Evolutionary conservation across 306 rosid species (phyloP).

Genomic region (Trifolium dubium): DNA sequence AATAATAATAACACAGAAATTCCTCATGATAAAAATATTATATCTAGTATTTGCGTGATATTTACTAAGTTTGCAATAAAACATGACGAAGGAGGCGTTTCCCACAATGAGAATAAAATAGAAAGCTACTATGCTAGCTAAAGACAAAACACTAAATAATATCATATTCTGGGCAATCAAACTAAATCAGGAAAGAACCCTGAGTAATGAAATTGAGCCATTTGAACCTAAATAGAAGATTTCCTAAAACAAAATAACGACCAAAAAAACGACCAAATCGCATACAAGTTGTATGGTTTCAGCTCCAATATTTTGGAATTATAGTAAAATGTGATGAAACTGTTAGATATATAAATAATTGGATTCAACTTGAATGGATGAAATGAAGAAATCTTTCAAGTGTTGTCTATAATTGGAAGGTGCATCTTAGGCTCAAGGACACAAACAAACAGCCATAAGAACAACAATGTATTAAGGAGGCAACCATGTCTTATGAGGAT

Average conservation of each 20-base stretch:
- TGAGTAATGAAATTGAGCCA: neutral
- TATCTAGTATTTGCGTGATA: neutral
- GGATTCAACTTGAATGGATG: neutral
- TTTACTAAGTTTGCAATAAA: slow-evolving; percentile 12
- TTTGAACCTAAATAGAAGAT: slow-evolving; percentile 6
- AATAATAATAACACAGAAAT: slow-evolving; percentile 37
- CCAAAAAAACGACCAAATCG: neutral
- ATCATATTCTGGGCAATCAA: slow-evolving; percentile 3
- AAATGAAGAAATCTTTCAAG: neutral
- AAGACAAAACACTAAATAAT: slow-evolving; percentile 13
- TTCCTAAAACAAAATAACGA: neutral
- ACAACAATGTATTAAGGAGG: neutral
- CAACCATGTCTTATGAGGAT: slow-evolving; percentile 4
- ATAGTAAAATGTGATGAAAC: neutral
- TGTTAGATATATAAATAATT: neutral
- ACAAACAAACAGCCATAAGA: neutral
- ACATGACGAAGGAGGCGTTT: neutral
- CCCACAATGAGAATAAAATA: neutral
- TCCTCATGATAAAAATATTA: slow-evolving; percentile 25
- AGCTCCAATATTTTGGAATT: slow-evolving; percentile 4
- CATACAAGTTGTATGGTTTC: neutral
- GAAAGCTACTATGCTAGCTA: neutral
- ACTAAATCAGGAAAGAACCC: neutral
- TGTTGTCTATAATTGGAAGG: slow-evolving; percentile 8
- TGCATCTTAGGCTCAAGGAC: neutral